These are phyloP conservation scores for Dendrocalamus latiflorus DNA, from an alignment of 202 grass and related monocot species.

Conservation along the genomic window DNA sequence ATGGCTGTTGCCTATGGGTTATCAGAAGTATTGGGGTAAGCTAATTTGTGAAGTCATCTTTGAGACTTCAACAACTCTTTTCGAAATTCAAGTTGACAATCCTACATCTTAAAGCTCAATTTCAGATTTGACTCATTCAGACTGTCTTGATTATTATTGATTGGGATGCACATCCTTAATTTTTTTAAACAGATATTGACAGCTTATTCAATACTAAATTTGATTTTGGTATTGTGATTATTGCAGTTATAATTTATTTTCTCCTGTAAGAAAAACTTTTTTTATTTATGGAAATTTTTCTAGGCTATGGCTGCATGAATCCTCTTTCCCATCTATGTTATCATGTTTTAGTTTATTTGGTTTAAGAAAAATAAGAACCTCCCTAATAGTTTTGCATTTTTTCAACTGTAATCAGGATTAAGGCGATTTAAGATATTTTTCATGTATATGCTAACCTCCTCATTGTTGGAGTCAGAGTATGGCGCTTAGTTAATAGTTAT, in stretches of 20 bases:
- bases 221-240: background rate
- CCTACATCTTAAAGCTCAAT: background rate
- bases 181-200: background rate
- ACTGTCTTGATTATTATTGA: background rate
- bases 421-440: too few species aligned
- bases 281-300: background rate
- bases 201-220: background rate
- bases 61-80: background rate
- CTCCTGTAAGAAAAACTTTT: background rate
- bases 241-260: background rate
- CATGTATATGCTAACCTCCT: too few species aligned
- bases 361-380: too few species aligned
- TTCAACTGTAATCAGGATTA: too few species aligned
- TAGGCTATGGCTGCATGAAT: background rate
- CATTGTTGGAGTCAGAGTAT: too few species aligned
- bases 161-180: background rate
- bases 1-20: conserved; percentile 96
- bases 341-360: background rate
- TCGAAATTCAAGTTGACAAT: conserved; percentile 3
- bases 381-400: too few species aligned
- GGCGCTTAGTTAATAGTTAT: too few species aligned
- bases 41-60: background rate
- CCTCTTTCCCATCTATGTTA: background rate
- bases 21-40: conserved; percentile 95
- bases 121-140: conserved; percentile 1